A percentile compares a stretch with the other conserved stretches of the same genome.
Evolutionary conservation across 257 asterid genomes (phyloP).

Genomic region (Asclepias syriaca): DNA sequence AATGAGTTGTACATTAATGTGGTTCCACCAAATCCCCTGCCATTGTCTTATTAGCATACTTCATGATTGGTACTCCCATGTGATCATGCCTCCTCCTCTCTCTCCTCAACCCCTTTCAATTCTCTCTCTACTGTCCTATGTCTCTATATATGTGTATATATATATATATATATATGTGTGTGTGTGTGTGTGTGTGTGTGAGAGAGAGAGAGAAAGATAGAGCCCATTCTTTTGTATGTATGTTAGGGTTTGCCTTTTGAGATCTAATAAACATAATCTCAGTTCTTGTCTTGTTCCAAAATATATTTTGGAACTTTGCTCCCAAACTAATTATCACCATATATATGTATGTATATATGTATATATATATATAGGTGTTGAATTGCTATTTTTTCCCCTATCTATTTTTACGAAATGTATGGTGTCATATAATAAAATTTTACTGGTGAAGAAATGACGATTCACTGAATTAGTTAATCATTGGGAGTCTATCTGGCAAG

Average conservation of each 20-base stretch:
- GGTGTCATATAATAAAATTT: too few relatives aligned
- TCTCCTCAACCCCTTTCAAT: background rate
- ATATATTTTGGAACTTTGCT: conserved; percentile 8
- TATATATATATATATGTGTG: background rate
- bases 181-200: conserved; percentile 3
- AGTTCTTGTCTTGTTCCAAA: conserved; percentile 14
- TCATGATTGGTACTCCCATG: conserved; percentile 45
- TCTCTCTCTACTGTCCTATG: background rate
- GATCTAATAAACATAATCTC: conserved; percentile 12
- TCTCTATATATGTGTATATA: background rate
- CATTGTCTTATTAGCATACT: conserved; percentile 40
- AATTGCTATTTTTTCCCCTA: background rate
- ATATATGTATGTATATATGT: too few relatives aligned
- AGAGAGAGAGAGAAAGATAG: background rate
- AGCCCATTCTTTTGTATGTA: background rate
- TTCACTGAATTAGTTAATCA: too few relatives aligned
- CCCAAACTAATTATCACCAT: background rate
- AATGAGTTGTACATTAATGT: conserved; percentile 37
- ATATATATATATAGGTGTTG: background rate
- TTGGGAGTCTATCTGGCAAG: too few relatives aligned
- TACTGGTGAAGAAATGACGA: background rate
- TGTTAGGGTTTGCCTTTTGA: background rate
- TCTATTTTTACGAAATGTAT: background rate
- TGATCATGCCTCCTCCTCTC: conserved; percentile 37
- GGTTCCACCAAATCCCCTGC: conserved; percentile 50